Conservation (phyloP, 225 moss, liverwort and hornwort genomes). For the Physcomitrellopsis africana region DNA sequence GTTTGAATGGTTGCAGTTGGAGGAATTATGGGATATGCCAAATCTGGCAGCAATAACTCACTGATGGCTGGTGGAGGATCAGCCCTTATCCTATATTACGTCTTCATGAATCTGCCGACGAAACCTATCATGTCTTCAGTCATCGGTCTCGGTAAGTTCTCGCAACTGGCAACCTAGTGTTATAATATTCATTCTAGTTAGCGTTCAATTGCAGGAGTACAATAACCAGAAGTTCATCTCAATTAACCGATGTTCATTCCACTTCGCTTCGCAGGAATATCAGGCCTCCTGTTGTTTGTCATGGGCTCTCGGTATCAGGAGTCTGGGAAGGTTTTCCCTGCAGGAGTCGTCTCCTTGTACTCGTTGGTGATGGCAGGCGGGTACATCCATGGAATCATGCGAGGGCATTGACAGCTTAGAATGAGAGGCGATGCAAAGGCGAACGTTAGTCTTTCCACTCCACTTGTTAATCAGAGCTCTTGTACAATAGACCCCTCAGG, state of each 20-base stretch:
- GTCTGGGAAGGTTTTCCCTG: conserved; percentile 88
- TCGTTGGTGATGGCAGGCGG: conserved; percentile 94
- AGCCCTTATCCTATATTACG: conserved; percentile 63
- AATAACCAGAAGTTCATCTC: background rate
- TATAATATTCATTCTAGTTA: too few relatives aligned
- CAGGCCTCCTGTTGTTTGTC: conserved; percentile 63
- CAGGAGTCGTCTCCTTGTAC: conserved; percentile 82
- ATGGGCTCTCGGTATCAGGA: conserved; percentile 81
- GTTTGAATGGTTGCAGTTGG: conserved; percentile 63
- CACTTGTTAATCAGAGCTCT: conserved; percentile 9
- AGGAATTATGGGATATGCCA: conserved; percentile 81
- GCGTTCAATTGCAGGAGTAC: background rate
- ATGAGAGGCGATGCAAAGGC: background rate
- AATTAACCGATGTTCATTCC: background rate
- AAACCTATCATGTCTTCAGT: conserved; percentile 77
- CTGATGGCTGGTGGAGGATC: conserved; percentile 74
- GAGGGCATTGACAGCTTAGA: conserved; percentile 47
- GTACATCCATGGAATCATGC: conserved; percentile 86
- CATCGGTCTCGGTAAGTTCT: conserved; percentile 76
- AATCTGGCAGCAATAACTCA: conserved; percentile 73
- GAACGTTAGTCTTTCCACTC: too few relatives aligned
- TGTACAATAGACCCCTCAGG: conserved; percentile 31
- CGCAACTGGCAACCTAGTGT: background rate
- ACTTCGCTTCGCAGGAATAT: conserved; percentile 70
- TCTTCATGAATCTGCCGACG: conserved; percentile 72